Evolutionary conservation across 1,284 basidiomycete species (phyloP), one percentile per base, ranked within the genome.

Genomic region (Tylopilus orsonianus): DNA sequence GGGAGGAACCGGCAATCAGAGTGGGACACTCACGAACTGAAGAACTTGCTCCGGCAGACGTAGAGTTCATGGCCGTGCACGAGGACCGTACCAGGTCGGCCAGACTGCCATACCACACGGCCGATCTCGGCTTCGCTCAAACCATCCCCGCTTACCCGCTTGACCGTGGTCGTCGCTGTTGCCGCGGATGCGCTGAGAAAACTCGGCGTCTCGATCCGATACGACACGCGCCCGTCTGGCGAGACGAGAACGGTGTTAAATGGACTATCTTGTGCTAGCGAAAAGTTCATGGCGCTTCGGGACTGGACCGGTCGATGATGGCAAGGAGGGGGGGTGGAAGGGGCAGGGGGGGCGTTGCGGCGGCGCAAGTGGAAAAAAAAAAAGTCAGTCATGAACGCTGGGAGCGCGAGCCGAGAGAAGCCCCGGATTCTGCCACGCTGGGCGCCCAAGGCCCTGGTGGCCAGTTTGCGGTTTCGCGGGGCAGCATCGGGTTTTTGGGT

Each of bases 371-470:
- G 20, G 37, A 54, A 48, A 47, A 53, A 37, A 34, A 36, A 30
- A 48, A 48, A 24, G 16, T 45, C 55, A 56, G 38, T 39, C 48
- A 41, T 38, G 38, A 22, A 29, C 19, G 48, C 49, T 60, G 58
- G 48, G 52, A 61, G 58, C 44, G 34, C 46, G 52, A 49, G 62
- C 65, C 63, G 55, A 67, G 65, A 59, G 55, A 65, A 66, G 63
- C 12, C 43, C 27, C 54, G 52, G 57, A 64, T 64, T 65, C 56
- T 68, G 55, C 66, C 63, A 68, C 66, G 66, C 23, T 62, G 61
- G 42, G 61, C 65, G 65, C 53, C 56, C 47, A 19, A 48, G 34
- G 43, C 34, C 37, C 38, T n/a, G n/a, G n/a, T n/a, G n/a, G n/a
- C n/a, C 48, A 45, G 42, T 14, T 49, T 19, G 39, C 43, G 23